Evolutionary conservation across 164 flowering plant species (phyloP).

Genomic region (Magnolia sinica): DNA sequence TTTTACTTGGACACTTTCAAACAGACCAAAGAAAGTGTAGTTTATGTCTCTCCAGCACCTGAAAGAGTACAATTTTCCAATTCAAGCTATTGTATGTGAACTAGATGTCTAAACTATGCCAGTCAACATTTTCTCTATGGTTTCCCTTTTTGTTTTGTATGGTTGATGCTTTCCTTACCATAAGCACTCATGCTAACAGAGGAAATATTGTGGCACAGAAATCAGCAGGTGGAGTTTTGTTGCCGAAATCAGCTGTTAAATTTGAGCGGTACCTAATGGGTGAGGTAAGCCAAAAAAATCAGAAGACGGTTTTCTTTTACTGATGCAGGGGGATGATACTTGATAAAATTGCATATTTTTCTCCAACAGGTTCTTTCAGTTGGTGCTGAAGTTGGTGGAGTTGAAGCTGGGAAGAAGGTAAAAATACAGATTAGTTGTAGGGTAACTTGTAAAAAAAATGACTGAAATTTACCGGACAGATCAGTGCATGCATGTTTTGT

Average conservation of each 20-base stretch:
- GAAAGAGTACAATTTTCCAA: background rate
- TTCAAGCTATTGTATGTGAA: background rate
- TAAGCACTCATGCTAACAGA: background rate
- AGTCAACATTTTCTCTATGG: background rate
- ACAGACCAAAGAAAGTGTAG: background rate
- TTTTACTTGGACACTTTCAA: background rate
- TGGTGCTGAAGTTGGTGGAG: slow-evolving; percentile 67
- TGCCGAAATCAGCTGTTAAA: slow-evolving; percentile 96
- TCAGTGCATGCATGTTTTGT: background rate
- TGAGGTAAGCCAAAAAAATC: slow-evolving; percentile 46
- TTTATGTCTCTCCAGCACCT: background rate
- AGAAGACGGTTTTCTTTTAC: background rate
- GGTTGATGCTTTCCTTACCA: background rate
- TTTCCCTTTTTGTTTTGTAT: background rate
- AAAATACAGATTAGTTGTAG: background rate
- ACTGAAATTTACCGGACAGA: background rate
- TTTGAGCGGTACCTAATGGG: slow-evolving; percentile 87
- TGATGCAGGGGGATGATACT: background rate
- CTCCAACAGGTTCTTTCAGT: slow-evolving; percentile 61
- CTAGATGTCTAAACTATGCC: background rate
- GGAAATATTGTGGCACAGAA: slow-evolving; percentile 39
- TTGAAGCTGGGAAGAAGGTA: slow-evolving; percentile 89
- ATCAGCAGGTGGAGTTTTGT: slow-evolving; percentile 93
- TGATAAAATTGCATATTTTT: background rate
- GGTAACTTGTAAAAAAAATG: background rate